phyloP scores from a whole-genome alignment of 352 stramenopile genomes.

The Pythium rhizo-oryzae region DNA sequence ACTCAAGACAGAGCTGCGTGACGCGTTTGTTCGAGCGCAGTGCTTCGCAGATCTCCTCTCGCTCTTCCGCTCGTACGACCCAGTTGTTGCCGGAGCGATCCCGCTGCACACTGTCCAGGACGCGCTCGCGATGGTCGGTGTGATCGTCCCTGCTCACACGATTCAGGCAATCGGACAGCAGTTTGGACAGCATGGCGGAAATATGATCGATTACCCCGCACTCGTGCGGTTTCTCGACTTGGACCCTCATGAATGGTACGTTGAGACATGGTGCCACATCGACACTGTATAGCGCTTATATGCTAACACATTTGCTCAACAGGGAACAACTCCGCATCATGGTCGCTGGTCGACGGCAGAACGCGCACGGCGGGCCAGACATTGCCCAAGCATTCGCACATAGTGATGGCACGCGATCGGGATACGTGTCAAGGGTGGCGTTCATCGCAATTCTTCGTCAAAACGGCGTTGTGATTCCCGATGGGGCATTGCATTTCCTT shows the following conservation, averaged over 20 bases:
- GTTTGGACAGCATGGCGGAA: constrained; percentile 28
- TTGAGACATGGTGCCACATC: neutral
- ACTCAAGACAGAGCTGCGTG: constrained; percentile 48
- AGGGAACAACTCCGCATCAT: constrained; percentile 52
- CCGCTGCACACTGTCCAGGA: constrained; percentile 49
- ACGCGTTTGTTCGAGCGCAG: constrained; percentile 51
- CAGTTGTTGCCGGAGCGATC: constrained; percentile 37
- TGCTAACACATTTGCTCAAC: too few species aligned
- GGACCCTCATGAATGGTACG: constrained; percentile 60
- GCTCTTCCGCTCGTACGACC: constrained; percentile 61
- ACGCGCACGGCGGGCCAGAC: constrained; percentile 40
- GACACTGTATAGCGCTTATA: neutral
- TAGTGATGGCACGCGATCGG: constrained; percentile 41
- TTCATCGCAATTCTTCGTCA: constrained; percentile 48
- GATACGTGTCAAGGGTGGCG: constrained; percentile 40
- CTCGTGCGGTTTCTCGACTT: constrained; percentile 53
- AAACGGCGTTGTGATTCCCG: constrained; percentile 37
- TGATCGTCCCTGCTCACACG: constrained; percentile 38
- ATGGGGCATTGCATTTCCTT: constrained; percentile 53
- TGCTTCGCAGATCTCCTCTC: constrained; percentile 45
- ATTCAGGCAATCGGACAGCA: constrained; percentile 44
- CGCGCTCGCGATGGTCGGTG: constrained; percentile 45
- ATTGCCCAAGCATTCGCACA: constrained; percentile 45
- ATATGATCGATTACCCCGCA: constrained; percentile 55
- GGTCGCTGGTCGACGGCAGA: constrained; percentile 33